Evolutionary conservation across 192 early-diverging fungal genomes (phyloP), one percentile per base, ranked within the genome.

Genomic region (Coemansia sp.): DNA sequence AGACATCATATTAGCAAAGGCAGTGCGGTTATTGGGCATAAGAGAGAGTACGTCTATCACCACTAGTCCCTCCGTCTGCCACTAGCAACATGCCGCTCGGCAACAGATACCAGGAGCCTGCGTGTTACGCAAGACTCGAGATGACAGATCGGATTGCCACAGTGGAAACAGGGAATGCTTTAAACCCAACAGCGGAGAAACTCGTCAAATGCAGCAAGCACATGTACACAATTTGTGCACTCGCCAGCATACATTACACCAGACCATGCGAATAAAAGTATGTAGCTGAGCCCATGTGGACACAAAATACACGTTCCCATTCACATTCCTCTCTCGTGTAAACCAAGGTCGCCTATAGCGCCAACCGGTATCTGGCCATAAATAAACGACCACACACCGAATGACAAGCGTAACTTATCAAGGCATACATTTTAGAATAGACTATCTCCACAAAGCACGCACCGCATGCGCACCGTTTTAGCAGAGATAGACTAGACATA

Each of bases 11-110:
- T 18, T 38, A 40, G 39, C 53, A 19, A 15, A 33, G 55, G 47
- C 60, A 59, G 54, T 53, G 71, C 68, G 33, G 55, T 37, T 23
- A 45, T 33, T 54, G 38, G 60, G 51, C 73, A 64, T 70, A 56
- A 44, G 68, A 76, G 79, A 74, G 87, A 84, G 77, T 85, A 73
- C 67, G 84, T 86, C 79, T 85, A 64, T 87, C 84, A 85, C 83
- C 80, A 83, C 77, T 80, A 80, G 67, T 81, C 75, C 75, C 77
- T 67, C 62, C 9, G 61, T 67, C 66, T 59, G 66, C 67, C 61
- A 62, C 66, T 54, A 64, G 64, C 74, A 44, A 61, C 61, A 56
- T 66, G 53, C 65, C 54, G 30, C 33, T 21, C n/a, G 37, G 34
- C 54, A 40, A 38, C 22, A 45, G 53, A 67, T 67, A 61, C 58